phyloP scores from a whole-genome alignment of 495 filamentous ascomycete species.

The Penicillium odoratum region DNA sequence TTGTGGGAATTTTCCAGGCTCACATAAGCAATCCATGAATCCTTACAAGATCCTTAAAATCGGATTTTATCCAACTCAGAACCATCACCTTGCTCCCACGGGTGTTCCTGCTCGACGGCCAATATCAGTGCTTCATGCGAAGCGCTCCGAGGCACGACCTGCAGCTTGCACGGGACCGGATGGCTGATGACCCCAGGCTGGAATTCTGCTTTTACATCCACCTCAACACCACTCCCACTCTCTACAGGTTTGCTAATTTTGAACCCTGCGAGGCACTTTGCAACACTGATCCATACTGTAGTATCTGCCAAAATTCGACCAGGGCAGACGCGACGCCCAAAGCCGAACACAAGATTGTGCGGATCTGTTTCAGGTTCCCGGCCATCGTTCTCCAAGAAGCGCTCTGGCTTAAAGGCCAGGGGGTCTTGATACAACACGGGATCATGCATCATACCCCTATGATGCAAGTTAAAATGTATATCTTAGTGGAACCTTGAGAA shows the following conservation, averaged over 20 bases:
- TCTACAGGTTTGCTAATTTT: not conserved
- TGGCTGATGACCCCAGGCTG: not conserved
- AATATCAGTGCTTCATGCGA: not conserved
- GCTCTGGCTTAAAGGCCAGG: not conserved
- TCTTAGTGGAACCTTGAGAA: not conserved
- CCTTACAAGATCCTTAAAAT: not conserved
- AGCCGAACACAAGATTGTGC: not conserved
- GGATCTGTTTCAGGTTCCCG: not conserved
- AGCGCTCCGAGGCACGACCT: not conserved
- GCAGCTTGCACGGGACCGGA: not conserved
- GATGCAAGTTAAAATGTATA: not conserved
- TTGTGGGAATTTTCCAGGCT: not conserved
- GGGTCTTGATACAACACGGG: constrained; percentile 30
- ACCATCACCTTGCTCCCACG: not conserved
- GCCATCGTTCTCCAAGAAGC: not conserved
- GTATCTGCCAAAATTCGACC: not conserved
- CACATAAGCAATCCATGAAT: not conserved
- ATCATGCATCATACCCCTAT: constrained; percentile 22
- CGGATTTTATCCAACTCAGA: not conserved
- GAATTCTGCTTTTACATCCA: not conserved
- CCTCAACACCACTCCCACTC: not conserved
- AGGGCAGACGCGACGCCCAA: not conserved
- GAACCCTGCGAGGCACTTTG: not conserved
- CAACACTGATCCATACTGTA: not conserved
- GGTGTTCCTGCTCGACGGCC: not conserved